phyloP scores from a whole-genome alignment of 2,329 filamentous ascomycete species.

The Alternaria burnsii region DNA sequence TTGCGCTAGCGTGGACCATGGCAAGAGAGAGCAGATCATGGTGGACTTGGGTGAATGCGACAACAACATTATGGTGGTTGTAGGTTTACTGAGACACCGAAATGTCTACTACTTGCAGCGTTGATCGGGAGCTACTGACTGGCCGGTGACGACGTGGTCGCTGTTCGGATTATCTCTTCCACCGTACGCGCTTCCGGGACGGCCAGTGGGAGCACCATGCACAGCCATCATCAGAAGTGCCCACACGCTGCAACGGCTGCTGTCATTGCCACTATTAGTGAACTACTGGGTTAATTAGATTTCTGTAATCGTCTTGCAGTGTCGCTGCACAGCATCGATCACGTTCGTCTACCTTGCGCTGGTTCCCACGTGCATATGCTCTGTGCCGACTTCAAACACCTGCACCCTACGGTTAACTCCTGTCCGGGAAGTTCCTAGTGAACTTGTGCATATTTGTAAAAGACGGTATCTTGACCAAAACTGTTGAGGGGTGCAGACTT shows the following conservation, averaged over 20 bases:
- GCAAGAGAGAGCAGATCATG: slow-evolving; percentile 17
- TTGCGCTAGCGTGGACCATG: slow-evolving; percentile 42
- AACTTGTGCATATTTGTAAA: not conserved
- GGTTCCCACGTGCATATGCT: not conserved
- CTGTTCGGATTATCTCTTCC: slow-evolving; percentile 42
- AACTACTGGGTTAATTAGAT: not conserved
- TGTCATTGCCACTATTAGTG: not conserved
- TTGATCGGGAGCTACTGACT: slow-evolving; percentile 17
- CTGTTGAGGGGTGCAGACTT: not conserved
- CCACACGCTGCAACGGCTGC: not conserved
- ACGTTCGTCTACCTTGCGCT: not conserved
- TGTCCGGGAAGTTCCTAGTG: not conserved
- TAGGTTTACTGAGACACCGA: slow-evolving; percentile 6
- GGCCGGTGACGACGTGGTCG: slow-evolving; percentile 31
- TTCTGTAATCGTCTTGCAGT: not conserved
- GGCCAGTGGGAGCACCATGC: slow-evolving; percentile 26
- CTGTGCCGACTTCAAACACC: not conserved
- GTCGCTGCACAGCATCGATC: not conserved
- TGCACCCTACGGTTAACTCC: not conserved
- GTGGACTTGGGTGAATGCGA: slow-evolving; percentile 7
- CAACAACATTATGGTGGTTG: slow-evolving; percentile 26
- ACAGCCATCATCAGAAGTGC: slow-evolving; percentile 21
- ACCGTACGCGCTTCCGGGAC: slow-evolving; percentile 31
- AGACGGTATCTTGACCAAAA: not conserved
- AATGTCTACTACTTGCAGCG: slow-evolving; percentile 17